phyloP scores from a whole-genome alignment of 2,329 filamentous ascomycete species.

The Thelonectria rubi region DNA sequence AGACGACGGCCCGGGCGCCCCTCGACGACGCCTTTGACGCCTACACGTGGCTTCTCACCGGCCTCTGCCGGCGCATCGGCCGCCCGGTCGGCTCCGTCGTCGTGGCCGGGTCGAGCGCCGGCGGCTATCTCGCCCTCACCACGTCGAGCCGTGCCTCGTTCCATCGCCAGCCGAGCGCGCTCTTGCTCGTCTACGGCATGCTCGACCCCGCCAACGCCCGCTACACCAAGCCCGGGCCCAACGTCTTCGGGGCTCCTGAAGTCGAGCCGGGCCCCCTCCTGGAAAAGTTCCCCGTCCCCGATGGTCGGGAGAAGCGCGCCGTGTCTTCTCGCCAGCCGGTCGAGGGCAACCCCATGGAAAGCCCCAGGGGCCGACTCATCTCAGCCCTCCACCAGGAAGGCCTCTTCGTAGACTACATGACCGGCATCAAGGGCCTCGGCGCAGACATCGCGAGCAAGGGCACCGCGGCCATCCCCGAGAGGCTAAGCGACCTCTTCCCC shows the following conservation, averaged over 20 bases:
- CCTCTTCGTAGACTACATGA: constrained; percentile 36
- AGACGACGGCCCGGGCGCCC: constrained; percentile 31
- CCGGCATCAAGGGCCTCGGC: constrained; percentile 24
- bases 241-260: constrained; percentile 21
- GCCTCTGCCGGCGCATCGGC: constrained; percentile 14
- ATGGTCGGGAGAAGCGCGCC: constrained; percentile 19
- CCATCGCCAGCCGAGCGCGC: constrained; percentile 15
- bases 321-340: constrained; percentile 21
- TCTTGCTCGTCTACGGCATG: constrained; percentile 35
- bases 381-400: constrained; percentile 35
- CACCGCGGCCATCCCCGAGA: constrained; percentile 18
- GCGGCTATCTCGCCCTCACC: constrained; percentile 31
- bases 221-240: constrained; percentile 30
- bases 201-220: constrained; percentile 20
- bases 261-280: constrained; percentile 28
- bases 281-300: constrained; percentile 19
- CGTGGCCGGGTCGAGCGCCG: constrained; percentile 35
- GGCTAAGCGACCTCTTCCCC: constrained; percentile 29
- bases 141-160: constrained; percentile 18
- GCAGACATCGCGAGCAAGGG: constrained; percentile 23
- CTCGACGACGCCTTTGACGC: constrained; percentile 33
- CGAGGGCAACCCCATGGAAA: not conserved
- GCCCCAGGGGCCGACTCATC: constrained; percentile 12
- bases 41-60: constrained; percentile 33
- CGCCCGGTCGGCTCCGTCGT: constrained; percentile 25